Base-by-base conservation (phyloP, 768 basidiomycete genomes). In the Kwoniella newhampshirensis region DNA sequence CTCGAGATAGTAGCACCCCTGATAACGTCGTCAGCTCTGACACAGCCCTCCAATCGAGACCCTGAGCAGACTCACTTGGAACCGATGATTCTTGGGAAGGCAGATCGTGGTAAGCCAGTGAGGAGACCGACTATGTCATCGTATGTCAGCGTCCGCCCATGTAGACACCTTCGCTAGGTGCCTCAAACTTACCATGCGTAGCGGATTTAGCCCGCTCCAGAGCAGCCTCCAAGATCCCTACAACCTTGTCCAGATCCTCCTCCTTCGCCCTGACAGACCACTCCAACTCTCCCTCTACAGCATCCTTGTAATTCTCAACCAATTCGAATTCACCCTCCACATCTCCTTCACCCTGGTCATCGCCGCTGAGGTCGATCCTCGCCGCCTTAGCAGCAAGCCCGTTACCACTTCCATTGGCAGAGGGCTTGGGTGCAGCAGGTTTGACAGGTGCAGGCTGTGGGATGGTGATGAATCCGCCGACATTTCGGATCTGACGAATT, bases 61-160 rank as follows among this genome's bases (percentile, higher is more conserved):
- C 36, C 20, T 9, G 40, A 25, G n/a, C n/a, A n/a, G n/a, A 64
- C 63, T 68, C 60, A 92, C 78, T 93, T 94, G 11, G 87, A 79
- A 36, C 93, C 93, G 60, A 97, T 91, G 65, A 97, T 93, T 64
- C 90, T 82, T 13, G 93, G 92, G 84, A 97, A 97, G 30, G 82
- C 82, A 32, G 86, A 83, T 61, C 91, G 85, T 15, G 75, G 77
- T 12, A 78, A 62, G 42, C 77, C 77, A 41, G 70, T 71, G 49
- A 77, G 64, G 27, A 76, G 62, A 39, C 77, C 77, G 37, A 78
- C 70, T 68, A 39, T 2, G 41, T 15, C 0, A 8, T 23, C n/a
- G 20, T 3, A 39, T 6, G 39, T 51, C 37, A 60, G 47, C 51
- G 23, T 27, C 23, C 4, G 37, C 26, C n/a, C 12, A 12, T 8